Evolutionary conservation across 768 basidiomycete genomes (phyloP).

Genomic region (Amyloporia xantha): DNA sequence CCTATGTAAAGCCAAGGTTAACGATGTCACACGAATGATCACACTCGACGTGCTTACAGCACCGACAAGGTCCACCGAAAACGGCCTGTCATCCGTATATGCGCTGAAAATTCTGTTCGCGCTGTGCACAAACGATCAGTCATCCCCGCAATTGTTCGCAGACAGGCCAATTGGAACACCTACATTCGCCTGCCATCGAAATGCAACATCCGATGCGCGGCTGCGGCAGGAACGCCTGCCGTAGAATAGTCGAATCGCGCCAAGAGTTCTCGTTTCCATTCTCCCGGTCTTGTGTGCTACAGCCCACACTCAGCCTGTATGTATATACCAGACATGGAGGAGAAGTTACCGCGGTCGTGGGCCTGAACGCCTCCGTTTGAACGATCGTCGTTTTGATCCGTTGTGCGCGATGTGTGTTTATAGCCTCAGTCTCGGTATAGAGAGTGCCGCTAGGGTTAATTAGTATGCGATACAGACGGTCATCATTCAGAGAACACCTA

Average conservation of each 20-base stretch:
- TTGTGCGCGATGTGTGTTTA: slow-evolving; percentile 23
- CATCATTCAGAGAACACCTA: neutral
- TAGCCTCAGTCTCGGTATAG: slow-evolving; percentile 21
- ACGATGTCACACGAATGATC: neutral
- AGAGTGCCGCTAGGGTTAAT: slow-evolving; percentile 28
- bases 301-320: no score
- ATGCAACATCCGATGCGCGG: no score
- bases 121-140: neutral
- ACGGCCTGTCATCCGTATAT: slow-evolving; percentile 44
- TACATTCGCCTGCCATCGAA: neutral
- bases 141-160: neutral
- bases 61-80: slow-evolving; percentile 51
- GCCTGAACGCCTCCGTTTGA: neutral
- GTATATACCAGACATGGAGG: no score
- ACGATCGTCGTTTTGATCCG: slow-evolving; percentile 16
- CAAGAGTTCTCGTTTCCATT: neutral
- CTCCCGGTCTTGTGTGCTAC: no score
- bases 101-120: slow-evolving; percentile 38
- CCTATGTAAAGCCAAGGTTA: slow-evolving; percentile 25
- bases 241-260: neutral
- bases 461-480: neutral
- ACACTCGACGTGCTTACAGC: slow-evolving; percentile 33
- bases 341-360: no score
- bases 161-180: neutral
- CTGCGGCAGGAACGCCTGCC: neutral